These are phyloP conservation scores for Paragyromitra xinjiangensis DNA, from an alignment of 495 filamentous ascomycete species.

Conservation along the genomic window DNA sequence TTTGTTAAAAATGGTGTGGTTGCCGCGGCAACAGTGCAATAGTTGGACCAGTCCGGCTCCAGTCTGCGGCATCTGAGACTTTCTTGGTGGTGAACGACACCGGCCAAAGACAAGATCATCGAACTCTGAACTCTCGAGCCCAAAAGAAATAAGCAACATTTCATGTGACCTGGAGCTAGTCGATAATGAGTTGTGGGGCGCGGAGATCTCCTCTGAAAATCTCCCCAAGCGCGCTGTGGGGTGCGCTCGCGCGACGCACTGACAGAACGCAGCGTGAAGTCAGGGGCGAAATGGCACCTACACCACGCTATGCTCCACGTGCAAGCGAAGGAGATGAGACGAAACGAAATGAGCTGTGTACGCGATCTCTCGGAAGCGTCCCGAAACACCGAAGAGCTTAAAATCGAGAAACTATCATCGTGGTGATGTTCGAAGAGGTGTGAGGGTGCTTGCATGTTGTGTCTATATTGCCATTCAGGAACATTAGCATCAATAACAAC, in stretches of 20 bases:
- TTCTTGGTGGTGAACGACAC: slow-evolving; percentile 20
- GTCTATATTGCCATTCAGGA: slow-evolving; percentile 17
- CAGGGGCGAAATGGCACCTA: slow-evolving; percentile 17
- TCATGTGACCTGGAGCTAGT: slow-evolving; percentile 26
- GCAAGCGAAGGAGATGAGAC: slow-evolving; percentile 45
- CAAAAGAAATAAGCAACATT: slow-evolving; percentile 9
- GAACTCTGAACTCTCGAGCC: background rate
- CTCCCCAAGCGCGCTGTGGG: slow-evolving; percentile 38
- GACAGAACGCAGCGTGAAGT: slow-evolving; percentile 24
- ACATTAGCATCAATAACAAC: slow-evolving; percentile 33
- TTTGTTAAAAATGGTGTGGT: background rate
- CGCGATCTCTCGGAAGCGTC: slow-evolving; percentile 35
- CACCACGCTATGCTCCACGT: slow-evolving; percentile 26
- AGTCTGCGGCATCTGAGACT: background rate
- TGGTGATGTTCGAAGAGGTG: slow-evolving; percentile 2
- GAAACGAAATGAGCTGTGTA: slow-evolving; percentile 39
- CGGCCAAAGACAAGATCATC: slow-evolving; percentile 12
- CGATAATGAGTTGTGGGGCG: slow-evolving; percentile 4
- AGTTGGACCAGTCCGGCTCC: background rate
- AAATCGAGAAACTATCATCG: slow-evolving; percentile 6
- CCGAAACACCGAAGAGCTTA: slow-evolving; percentile 43
- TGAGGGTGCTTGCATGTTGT: background rate
- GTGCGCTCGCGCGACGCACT: slow-evolving; percentile 20
- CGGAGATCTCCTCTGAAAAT: slow-evolving; percentile 37
- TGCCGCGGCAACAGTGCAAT: background rate